These are phyloP conservation scores for Colletotrichum falcatum DNA, from an alignment of 2,329 filamentous ascomycete genomes.

Conservation along the genomic window DNA sequence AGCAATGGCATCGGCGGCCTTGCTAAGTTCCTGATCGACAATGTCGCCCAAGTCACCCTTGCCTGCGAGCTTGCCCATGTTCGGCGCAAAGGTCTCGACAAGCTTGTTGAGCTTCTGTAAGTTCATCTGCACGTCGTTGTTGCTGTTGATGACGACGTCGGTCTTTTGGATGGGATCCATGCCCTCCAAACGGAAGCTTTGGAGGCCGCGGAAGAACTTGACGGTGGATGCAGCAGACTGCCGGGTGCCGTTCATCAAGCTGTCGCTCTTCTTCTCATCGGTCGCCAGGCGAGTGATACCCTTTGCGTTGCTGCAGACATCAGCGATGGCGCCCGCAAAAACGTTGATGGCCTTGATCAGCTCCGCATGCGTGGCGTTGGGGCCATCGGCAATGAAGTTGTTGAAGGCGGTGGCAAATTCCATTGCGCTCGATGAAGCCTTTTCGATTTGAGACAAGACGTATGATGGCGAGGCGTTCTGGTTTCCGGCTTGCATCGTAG, in stretches of 20 bases:
- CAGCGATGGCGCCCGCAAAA: slow-evolving; percentile 89
- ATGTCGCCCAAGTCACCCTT: slow-evolving; percentile 92
- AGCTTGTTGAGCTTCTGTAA: slow-evolving; percentile 94
- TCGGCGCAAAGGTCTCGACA: slow-evolving; percentile 90
- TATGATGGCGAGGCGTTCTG: slow-evolving; percentile 96
- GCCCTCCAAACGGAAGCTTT: slow-evolving; percentile 93
- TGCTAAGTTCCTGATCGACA: slow-evolving; percentile 90
- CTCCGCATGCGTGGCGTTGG: slow-evolving; percentile 88
- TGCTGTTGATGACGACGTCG: slow-evolving; percentile 97
- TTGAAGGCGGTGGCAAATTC: slow-evolving; percentile 99
- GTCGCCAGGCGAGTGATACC: slow-evolving; percentile 92
- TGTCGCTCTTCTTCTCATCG: slow-evolving; percentile 93
- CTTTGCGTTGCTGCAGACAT: slow-evolving; percentile 97
- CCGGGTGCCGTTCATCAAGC: slow-evolving; percentile 84
- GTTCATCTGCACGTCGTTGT: slow-evolving; percentile 94
- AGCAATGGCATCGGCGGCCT: slow-evolving; percentile 94
- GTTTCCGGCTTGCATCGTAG: slow-evolving; percentile 97
- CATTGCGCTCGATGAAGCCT: slow-evolving; percentile 92
- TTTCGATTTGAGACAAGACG: slow-evolving; percentile 96
- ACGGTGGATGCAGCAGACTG: slow-evolving; percentile 89
- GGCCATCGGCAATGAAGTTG: slow-evolving; percentile 97
- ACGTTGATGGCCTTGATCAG: slow-evolving; percentile 93
- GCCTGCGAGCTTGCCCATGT: slow-evolving; percentile 82
- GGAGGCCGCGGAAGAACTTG: slow-evolving; percentile 93
- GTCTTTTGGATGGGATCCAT: slow-evolving; percentile 93